Conservation (phyloP, 2,329 filamentous ascomycete species). For the Sphaerostilbella broomeana region DNA sequence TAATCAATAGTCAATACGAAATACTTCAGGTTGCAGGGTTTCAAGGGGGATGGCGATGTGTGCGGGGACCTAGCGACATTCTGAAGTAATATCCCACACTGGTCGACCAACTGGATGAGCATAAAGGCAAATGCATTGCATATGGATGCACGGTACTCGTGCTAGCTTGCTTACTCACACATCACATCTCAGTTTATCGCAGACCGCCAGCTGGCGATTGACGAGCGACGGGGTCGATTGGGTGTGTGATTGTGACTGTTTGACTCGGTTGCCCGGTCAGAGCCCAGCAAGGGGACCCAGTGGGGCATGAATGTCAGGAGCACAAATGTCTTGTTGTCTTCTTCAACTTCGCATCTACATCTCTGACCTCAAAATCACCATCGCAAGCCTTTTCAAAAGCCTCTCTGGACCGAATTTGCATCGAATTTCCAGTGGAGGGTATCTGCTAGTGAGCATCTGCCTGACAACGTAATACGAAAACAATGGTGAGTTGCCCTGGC, state of each 20-base stretch:
- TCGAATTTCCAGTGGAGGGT: not conserved
- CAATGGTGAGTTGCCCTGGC: conserved; percentile 16
- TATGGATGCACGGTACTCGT: conserved; percentile 7
- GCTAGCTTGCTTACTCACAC: not conserved
- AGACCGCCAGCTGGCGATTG: conserved; percentile 10
- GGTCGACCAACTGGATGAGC: too few species aligned
- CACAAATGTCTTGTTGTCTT: conserved; percentile 13
- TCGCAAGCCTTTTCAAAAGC: conserved; percentile 12
- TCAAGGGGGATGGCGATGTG: too few species aligned
- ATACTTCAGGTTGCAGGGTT: too few species aligned
- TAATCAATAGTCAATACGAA: too few species aligned
- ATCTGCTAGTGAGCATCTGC: not conserved
- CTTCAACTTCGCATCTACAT: conserved; percentile 13
- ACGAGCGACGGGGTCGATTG: conserved; percentile 6
- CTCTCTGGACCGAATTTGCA: conserved; percentile 4
- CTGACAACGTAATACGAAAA: conserved; percentile 10
- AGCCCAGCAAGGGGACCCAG: conserved; percentile 8
- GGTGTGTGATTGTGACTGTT: conserved; percentile 4
- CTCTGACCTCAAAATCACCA: conserved; percentile 14
- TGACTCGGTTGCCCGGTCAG: conserved; percentile 13
- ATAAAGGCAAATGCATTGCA: too few species aligned
- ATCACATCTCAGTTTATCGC: not conserved
- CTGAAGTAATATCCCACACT: too few species aligned
- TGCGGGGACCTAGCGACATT: too few species aligned
- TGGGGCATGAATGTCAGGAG: conserved; percentile 11